Evolutionary conservation across 495 filamentous ascomycete species (phyloP).

Genomic region (Podospora sp.): DNA sequence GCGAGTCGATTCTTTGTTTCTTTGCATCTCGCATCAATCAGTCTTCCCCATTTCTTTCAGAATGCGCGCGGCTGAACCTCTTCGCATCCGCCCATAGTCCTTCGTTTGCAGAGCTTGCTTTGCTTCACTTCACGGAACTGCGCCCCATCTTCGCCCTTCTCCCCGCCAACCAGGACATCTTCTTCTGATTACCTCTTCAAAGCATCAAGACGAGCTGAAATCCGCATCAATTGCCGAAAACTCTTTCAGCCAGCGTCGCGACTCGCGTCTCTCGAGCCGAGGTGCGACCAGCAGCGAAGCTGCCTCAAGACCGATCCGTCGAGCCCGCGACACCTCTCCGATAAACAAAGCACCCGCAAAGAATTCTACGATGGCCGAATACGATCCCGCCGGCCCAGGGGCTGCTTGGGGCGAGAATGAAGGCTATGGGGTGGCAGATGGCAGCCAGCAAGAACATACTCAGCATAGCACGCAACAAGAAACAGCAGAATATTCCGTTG

Average conservation of each 20-base stretch:
- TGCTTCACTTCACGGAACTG: background rate
- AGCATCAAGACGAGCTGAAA: background rate
- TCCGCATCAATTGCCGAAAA: background rate
- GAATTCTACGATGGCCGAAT: conserved; percentile 41
- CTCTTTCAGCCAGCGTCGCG: too few relatives aligned
- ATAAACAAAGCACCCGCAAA: background rate
- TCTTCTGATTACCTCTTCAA: background rate
- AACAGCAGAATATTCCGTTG: conserved; percentile 49
- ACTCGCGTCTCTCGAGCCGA: background rate
- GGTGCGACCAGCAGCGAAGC: background rate
- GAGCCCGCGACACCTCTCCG: too few relatives aligned
- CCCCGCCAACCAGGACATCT: background rate
- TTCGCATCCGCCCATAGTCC: background rate
- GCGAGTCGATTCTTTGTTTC: background rate
- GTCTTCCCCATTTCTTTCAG: conserved; percentile 11
- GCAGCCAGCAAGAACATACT: conserved; percentile 54
- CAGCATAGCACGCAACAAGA: conserved; percentile 54
- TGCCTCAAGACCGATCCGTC: background rate
- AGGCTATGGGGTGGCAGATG: conserved; percentile 54
- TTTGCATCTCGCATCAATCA: conserved; percentile 3
- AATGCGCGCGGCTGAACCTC: background rate
- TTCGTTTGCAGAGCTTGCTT: background rate
- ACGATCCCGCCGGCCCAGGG: conserved; percentile 37
- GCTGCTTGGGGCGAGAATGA: conserved; percentile 53
- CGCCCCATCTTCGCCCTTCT: background rate